Evolutionary conservation across 31 red algal genomes (phyloP).

Genomic region (Asparagopsis taxiformis): DNA sequence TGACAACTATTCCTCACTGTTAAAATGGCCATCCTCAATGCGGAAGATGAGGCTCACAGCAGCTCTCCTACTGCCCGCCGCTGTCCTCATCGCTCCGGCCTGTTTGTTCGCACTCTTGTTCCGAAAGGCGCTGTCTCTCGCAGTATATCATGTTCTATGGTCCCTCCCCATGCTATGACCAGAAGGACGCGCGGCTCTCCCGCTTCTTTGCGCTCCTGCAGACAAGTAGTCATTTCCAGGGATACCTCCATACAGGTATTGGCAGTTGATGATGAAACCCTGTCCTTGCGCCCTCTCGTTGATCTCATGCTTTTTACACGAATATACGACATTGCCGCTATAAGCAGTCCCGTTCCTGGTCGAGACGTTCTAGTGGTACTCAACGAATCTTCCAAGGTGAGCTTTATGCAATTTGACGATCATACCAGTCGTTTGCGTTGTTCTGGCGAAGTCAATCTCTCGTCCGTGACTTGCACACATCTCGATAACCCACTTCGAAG

Average conservation of each 20-base stretch:
- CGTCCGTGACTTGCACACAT: not conserved
- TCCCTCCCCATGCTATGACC: constrained; percentile 18
- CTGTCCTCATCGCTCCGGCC: not conserved
- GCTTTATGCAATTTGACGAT: constrained; percentile 60
- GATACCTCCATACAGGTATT: constrained; percentile 33
- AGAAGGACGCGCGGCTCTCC: constrained; percentile 13
- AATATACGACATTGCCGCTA: constrained; percentile 36
- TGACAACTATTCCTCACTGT: no score
- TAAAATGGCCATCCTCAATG: no score
- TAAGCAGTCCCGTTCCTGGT: constrained; percentile 37
- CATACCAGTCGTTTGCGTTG: constrained; percentile 21
- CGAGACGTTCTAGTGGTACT: constrained; percentile 55
- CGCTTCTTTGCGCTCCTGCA: constrained; percentile 22
- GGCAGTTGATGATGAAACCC: constrained; percentile 21
- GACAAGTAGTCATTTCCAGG: constrained; percentile 46
- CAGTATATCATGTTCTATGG: constrained; percentile 5
- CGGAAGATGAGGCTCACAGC: constrained; percentile 1
- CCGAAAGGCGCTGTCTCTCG: constrained; percentile 3
- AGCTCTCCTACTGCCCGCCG: not conserved
- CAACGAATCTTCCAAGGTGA: constrained; percentile 9
- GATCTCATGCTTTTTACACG: constrained; percentile 24
- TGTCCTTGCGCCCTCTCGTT: constrained; percentile 36
- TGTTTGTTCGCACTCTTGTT: constrained; percentile 12
- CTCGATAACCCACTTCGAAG: constrained; percentile 17
- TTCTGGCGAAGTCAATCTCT: constrained; percentile 14